phyloP scores from a whole-genome alignment of 805 yeast genomes.

The Danielia oregonensis region DNA sequence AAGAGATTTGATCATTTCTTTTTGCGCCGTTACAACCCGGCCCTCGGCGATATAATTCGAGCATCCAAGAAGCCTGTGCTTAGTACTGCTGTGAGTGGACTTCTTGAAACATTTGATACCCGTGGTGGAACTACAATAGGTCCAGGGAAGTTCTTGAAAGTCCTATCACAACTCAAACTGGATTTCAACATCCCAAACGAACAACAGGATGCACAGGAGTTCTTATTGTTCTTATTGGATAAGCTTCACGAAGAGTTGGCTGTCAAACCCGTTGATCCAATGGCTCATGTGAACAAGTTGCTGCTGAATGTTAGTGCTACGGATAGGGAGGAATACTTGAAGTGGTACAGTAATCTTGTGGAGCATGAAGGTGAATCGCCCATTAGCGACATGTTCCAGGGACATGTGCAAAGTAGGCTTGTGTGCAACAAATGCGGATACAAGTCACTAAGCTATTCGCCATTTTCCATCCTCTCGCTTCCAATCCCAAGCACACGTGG shows the following conservation, averaged over 20 bases:
- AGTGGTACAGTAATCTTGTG: slow-evolving; percentile 56
- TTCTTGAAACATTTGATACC: slow-evolving; percentile 54
- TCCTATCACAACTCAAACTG: slow-evolving; percentile 52
- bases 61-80: slow-evolving; percentile 14
- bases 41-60: neutral
- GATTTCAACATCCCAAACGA: slow-evolving; percentile 67
- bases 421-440: slow-evolving; percentile 64
- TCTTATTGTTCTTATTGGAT: slow-evolving; percentile 62
- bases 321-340: slow-evolving; percentile 49
- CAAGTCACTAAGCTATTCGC: slow-evolving; percentile 55
- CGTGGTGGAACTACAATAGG: slow-evolving; percentile 61
- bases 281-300: slow-evolving; percentile 27
- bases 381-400: slow-evolving; percentile 63
- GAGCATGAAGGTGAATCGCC: slow-evolving; percentile 63
- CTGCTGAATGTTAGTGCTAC: slow-evolving; percentile 25
- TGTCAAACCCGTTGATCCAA: slow-evolving; percentile 19
- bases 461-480: slow-evolving; percentile 59
- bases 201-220: slow-evolving; percentile 82
- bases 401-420: slow-evolving; percentile 64
- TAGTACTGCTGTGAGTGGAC: slow-evolving; percentile 48
- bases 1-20: slow-evolving; percentile 48
- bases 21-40: neutral
- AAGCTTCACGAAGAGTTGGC: slow-evolving; percentile 64
- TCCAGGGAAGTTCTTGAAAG: slow-evolving; percentile 59
- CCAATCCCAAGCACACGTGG: slow-evolving; percentile 44